Evolutionary conservation across 202 grass and related monocot species (phyloP), one percentile per base, ranked within the genome.

Genomic region (Zizania palustris): DNA sequence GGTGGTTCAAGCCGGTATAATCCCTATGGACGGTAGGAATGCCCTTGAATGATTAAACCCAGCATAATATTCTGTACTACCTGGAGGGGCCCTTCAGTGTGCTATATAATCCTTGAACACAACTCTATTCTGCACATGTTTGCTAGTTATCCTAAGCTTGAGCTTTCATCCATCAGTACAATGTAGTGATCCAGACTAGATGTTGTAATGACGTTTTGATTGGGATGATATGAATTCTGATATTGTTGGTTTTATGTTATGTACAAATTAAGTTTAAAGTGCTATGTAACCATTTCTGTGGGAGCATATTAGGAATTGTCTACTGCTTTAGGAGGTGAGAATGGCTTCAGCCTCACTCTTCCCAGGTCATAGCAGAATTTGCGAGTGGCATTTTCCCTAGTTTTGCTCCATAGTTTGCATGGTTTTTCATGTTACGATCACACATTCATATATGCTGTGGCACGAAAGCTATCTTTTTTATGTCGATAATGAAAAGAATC

Each of bases 1-100:
- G 72, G 88, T 71, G 80, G 82, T 73, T 68, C 78, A 56, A 85
- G 91, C 49, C 87, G 95, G 65, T 89, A 90, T 71, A 87, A 98
- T 67, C 95, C 95, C 44, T 98, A 98, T 82, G 58, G 75, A 85
- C 82, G 83, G 80, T 83, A 83, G 67, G 45, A 70, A 65, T 44
- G 40, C 60, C 12, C 15, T 42, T 49, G 50, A 56, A 82, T 66
- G 42, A 18, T 77, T 59, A 5, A 61, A 10, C 36, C 65, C 42
- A 49, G 21, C 44, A 53, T 60, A 66, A 57, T 48, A 75, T 89
- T 44, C 1, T 50, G 41, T 60, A 45, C 50, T 28, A 28, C 28
- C 28, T 28, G 1, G 28, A 28, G 28, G 28, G 28, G 28, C 28
- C 0, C 28, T 28, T 28, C 28, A 28, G 28, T 28, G 28, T 28